phyloP scores from a whole-genome alignment of 1,139 yeast species.

The Lodderomyces margitis region DNA sequence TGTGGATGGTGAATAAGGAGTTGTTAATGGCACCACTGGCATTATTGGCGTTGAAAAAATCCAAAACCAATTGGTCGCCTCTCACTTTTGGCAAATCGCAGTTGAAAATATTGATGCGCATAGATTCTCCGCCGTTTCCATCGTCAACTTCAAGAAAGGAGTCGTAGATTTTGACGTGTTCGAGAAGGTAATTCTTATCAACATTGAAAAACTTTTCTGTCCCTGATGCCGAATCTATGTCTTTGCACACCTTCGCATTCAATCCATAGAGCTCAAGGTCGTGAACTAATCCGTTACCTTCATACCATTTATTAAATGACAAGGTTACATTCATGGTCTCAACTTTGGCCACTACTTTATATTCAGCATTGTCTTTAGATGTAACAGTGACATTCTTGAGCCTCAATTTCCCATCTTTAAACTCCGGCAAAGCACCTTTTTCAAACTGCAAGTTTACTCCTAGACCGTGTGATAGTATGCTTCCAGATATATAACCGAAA shows the following conservation, averaged over 20 bases:
- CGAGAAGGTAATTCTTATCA: conserved; percentile 47
- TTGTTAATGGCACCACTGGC: conserved; percentile 74
- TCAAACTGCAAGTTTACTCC: conserved; percentile 38
- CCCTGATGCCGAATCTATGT: conserved; percentile 10
- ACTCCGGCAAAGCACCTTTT: conserved; percentile 42
- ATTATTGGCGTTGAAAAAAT: conserved; percentile 65
- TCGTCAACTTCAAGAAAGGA: conserved; percentile 49
- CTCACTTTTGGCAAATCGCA: conserved; percentile 63
- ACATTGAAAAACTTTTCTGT: conserved; percentile 30
- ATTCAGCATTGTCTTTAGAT: conserved; percentile 16
- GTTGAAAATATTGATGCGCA: conserved; percentile 58
- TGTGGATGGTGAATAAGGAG: conserved; percentile 72
- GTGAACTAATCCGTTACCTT: conserved; percentile 63
- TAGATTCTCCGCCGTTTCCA: conserved; percentile 26
- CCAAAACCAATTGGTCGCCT: conserved; percentile 57
- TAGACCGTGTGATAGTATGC: conserved; percentile 40
- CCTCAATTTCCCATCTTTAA: conserved; percentile 60
- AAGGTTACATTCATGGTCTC: conserved; percentile 57
- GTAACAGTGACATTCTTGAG: conserved; percentile 51
- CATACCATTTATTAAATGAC: conserved; percentile 67
- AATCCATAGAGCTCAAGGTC: conserved; percentile 63
- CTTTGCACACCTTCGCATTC: conserved; percentile 45
- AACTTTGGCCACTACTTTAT: conserved; percentile 39
- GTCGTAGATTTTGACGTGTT: conserved; percentile 53
- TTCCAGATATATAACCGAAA: conserved; percentile 34